These are phyloP conservation scores for Leccinum broughii DNA, from an alignment of 768 basidiomycete species.

Conservation along the genomic window DNA sequence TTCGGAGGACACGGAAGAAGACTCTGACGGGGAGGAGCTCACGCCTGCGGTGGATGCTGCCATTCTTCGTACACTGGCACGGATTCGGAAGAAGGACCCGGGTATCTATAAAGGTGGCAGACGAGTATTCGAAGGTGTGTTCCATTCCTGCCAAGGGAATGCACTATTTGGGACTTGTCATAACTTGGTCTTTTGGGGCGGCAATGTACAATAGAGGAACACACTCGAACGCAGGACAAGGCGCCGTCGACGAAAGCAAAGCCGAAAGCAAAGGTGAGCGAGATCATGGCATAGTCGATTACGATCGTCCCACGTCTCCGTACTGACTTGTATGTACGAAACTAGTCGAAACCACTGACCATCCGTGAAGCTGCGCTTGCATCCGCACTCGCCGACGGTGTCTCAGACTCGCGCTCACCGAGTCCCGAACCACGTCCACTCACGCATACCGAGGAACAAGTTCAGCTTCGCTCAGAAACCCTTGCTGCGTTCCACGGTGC, in stretches of 20 bases:
- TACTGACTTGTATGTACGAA: slow-evolving; percentile 3
- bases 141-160: background rate
- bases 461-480: slow-evolving; percentile 72
- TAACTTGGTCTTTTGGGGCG: background rate
- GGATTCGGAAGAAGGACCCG: slow-evolving; percentile 81
- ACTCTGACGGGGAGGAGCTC: slow-evolving; percentile 92
- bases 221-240: slow-evolving; percentile 40
- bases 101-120: slow-evolving; percentile 74
- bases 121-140: slow-evolving; percentile 77
- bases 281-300: background rate
- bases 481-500: slow-evolving; percentile 76
- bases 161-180: background rate
- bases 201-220: slow-evolving; percentile 57
- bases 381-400: slow-evolving; percentile 49
- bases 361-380: slow-evolving; percentile 73
- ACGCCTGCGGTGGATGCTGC: slow-evolving; percentile 94
- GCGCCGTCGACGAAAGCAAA: slow-evolving; percentile 27
- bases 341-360: slow-evolving; percentile 68
- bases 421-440: slow-evolving; percentile 51
- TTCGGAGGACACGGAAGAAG: slow-evolving; percentile 82
- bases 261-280: slow-evolving; percentile 53
- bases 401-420: slow-evolving; percentile 55
- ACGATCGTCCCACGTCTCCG: background rate
- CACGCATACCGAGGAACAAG: slow-evolving; percentile 81
- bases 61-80: slow-evolving; percentile 85